Evolutionary conservation across 441 rosid genomes (phyloP).

Genomic region (Erysimum pusillum): DNA sequence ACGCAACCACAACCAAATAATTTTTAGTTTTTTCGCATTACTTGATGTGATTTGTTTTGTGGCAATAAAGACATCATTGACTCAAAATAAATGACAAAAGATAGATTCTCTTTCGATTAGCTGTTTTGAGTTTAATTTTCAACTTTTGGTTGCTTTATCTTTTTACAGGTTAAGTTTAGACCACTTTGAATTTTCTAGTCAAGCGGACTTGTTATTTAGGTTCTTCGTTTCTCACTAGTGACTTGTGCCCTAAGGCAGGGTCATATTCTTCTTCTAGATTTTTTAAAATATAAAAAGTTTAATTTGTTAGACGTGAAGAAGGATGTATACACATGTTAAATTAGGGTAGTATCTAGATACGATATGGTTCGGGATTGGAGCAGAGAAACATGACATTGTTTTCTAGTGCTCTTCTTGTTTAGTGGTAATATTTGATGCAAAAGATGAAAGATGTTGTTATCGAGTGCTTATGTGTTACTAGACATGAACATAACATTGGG

Average conservation of each 20-base stretch:
- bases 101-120: slow-evolving; percentile 1
- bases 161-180: neutral
- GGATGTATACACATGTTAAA: too few species aligned
- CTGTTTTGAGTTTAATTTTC: slow-evolving; percentile 7
- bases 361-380: too few species aligned
- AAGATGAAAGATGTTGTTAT: neutral
- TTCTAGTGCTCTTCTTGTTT: slow-evolving; percentile 44
- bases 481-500: neutral
- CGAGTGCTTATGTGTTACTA: too few species aligned
- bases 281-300: too few species aligned
- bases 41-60: neutral
- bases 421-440: slow-evolving; percentile 7
- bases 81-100: slow-evolving; percentile 8
- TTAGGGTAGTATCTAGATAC: too few species aligned
- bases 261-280: neutral
- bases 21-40: neutral
- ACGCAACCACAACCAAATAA: slow-evolving; percentile 11
- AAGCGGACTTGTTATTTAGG: slow-evolving; percentile 13
- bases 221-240: neutral
- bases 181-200: slow-evolving; percentile 37
- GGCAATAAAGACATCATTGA: slow-evolving; percentile 6
- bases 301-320: too few species aligned
- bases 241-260: neutral
- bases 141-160: neutral
- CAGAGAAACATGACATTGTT: slow-evolving; percentile 70